phyloP scores from a whole-genome alignment of 495 filamentous ascomycete species.

The Neurospora sp. region DNA sequence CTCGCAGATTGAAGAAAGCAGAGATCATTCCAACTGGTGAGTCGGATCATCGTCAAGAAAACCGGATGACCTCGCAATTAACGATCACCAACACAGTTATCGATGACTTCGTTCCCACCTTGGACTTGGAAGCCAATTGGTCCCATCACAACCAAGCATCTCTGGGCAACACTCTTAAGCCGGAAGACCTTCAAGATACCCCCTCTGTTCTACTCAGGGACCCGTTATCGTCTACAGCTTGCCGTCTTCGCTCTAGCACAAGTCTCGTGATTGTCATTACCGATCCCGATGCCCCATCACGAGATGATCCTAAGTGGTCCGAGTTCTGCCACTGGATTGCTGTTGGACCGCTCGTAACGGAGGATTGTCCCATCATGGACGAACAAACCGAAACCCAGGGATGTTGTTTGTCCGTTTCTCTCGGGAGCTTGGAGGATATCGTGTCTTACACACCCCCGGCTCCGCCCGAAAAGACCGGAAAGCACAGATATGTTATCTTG shows the following conservation, averaged over 20 bases:
- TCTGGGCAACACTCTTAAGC: slow-evolving; percentile 53
- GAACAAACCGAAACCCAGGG: not conserved
- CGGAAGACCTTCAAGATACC: slow-evolving; percentile 35
- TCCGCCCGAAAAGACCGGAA: slow-evolving; percentile 54
- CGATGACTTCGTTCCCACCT: slow-evolving; percentile 49
- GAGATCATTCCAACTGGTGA: slow-evolving; percentile 51
- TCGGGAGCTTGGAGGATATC: slow-evolving; percentile 30
- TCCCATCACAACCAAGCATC: slow-evolving; percentile 30
- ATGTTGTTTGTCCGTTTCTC: slow-evolving; percentile 1
- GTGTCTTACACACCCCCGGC: slow-evolving; percentile 50
- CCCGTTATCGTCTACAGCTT: slow-evolving; percentile 7
- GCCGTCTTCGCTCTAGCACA: not conserved
- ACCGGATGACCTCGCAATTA: not conserved
- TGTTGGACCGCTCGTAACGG: slow-evolving; percentile 16
- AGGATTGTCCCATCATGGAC: not conserved
- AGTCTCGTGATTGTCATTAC: slow-evolving; percentile 43
- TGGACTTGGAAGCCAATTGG: slow-evolving; percentile 43
- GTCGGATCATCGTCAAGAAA: not conserved
- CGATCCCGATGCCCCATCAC: slow-evolving; percentile 61
- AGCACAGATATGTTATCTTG: slow-evolving; percentile 60
- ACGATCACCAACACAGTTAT: slow-evolving; percentile 35
- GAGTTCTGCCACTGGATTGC: slow-evolving; percentile 68
- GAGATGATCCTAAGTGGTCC: slow-evolving; percentile 53
- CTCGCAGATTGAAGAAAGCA: slow-evolving; percentile 43
- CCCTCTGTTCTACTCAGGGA: slow-evolving; percentile 35